Percentiles rank a stretch among this genome's conserved stretches.
These are phyloP conservation scores for Trichophyton benhamiae DNA, from an alignment of 2,329 filamentous ascomycete species.

Conservation along the genomic window DNA sequence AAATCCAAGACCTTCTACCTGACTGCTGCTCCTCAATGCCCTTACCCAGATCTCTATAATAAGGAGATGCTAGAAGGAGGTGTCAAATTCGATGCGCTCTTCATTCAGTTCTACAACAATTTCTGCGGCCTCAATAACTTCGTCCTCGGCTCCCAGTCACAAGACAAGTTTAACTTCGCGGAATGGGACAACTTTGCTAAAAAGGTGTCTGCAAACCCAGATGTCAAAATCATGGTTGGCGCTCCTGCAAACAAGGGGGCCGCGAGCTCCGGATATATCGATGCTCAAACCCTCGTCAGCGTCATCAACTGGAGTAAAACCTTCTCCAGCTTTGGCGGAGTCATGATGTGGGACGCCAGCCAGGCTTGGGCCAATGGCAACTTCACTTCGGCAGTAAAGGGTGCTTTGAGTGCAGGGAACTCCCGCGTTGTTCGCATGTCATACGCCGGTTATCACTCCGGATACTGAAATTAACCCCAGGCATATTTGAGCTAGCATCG, in stretches of 20 bases:
- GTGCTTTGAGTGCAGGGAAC: conserved; percentile 19
- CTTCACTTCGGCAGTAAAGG: conserved; percentile 39
- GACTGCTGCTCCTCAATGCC: conserved; percentile 56
- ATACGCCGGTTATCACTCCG: not conserved
- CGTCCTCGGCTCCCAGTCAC: conserved; percentile 30
- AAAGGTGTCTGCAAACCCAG: conserved; percentile 43
- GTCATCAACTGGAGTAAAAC: conserved; percentile 44
- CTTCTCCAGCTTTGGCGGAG: conserved; percentile 51
- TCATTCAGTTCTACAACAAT: conserved; percentile 60
- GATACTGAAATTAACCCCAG: not conserved
- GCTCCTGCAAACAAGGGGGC: conserved; percentile 43
- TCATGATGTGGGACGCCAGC: conserved; percentile 58
- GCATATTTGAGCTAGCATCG: not conserved
- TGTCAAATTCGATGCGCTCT: conserved; percentile 48
- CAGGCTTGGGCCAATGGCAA: conserved; percentile 48
- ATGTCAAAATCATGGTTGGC: conserved; percentile 51
- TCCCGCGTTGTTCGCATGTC: not conserved
- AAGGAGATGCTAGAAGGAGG: conserved; percentile 43
- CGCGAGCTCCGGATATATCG: conserved; percentile 46
- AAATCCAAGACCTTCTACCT: conserved; percentile 45
- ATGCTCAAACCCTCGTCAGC: conserved; percentile 34
- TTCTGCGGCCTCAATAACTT: conserved; percentile 49
- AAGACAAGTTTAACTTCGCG: conserved; percentile 49
- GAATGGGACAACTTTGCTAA: conserved; percentile 57
- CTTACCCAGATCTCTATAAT: conserved; percentile 50